phyloP scores from a whole-genome alignment of 257 asterid species.

The Datura wrightii region DNA sequence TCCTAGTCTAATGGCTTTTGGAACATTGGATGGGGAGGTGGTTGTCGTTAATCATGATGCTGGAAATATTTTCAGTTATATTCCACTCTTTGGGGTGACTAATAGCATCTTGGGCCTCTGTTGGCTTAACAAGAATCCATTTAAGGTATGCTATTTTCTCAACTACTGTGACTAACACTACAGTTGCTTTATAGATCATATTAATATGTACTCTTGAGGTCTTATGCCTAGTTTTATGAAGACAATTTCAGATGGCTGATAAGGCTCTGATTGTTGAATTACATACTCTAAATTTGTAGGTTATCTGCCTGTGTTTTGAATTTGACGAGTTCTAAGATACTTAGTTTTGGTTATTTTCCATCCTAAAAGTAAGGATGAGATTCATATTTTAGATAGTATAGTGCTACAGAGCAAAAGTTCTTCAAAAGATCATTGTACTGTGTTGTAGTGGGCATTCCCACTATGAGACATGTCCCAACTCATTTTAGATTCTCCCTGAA shows the following conservation, averaged over 20 bases:
- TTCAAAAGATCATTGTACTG: not conserved
- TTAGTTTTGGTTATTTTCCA: not conserved
- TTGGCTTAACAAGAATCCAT: slow-evolving; percentile 78
- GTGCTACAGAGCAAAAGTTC: not conserved
- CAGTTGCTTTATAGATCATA: not conserved
- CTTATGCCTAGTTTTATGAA: not conserved
- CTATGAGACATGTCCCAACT: not conserved
- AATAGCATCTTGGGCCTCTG: slow-evolving; percentile 72
- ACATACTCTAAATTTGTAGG: not conserved
- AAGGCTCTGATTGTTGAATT: not conserved
- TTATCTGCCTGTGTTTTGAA: slow-evolving; percentile 15
- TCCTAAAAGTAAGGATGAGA: not conserved
- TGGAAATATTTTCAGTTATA: slow-evolving; percentile 48
- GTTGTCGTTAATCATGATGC: slow-evolving; percentile 73
- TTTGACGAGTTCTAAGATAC: not conserved
- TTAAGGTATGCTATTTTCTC: slow-evolving; percentile 56
- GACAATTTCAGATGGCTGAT: not conserved
- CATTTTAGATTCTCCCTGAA: not conserved
- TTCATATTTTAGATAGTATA: not conserved
- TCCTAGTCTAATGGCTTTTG: slow-evolving; percentile 78
- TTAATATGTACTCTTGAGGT: not conserved
- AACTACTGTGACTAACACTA: not conserved
- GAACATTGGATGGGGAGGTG: slow-evolving; percentile 88
- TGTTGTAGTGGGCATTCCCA: not conserved
- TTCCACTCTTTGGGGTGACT: slow-evolving; percentile 48